Evolutionary conservation across 192 early-diverging fungal species (phyloP).

Genomic region (Podila epigama): DNA sequence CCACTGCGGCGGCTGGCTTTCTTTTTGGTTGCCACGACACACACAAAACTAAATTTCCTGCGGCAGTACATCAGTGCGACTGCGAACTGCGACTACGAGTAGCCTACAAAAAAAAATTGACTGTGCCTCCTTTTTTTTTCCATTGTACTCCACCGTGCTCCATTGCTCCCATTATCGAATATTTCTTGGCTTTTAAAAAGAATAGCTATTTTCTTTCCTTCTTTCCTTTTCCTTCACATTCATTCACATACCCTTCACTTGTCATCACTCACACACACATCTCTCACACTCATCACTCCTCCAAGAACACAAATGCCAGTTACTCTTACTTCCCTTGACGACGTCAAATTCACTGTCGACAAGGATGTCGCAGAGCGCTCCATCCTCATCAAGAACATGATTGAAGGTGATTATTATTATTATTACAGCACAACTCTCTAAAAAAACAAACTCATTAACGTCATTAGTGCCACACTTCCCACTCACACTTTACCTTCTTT

Average conservation of each 20-base stretch:
- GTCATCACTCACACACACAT: not conserved
- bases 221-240: not conserved
- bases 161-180: not conserved
- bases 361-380: conserved; percentile 72
- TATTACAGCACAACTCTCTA: not conserved
- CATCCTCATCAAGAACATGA: conserved; percentile 78
- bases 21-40: too few species aligned
- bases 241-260: too few species aligned
- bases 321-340: conserved; percentile 69
- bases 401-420: conserved; percentile 57
- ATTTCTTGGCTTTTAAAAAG: too few species aligned
- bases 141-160: not conserved
- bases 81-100: too few species aligned
- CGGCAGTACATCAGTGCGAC: too few species aligned
- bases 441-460: not conserved
- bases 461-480: not conserved
- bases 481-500: not conserved
- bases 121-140: not conserved
- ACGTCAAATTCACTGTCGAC: conserved; percentile 64
- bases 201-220: not conserved
- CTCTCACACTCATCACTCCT: not conserved
- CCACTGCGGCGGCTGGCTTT: too few species aligned
- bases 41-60: too few species aligned
- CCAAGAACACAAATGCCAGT: too few species aligned
- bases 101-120: not conserved